Percentiles rank a stretch among this genome's conserved stretches.
Evolutionary conservation across 2,329 filamentous ascomycete species (phyloP).

Genomic region (Hypoxylon sp.): DNA sequence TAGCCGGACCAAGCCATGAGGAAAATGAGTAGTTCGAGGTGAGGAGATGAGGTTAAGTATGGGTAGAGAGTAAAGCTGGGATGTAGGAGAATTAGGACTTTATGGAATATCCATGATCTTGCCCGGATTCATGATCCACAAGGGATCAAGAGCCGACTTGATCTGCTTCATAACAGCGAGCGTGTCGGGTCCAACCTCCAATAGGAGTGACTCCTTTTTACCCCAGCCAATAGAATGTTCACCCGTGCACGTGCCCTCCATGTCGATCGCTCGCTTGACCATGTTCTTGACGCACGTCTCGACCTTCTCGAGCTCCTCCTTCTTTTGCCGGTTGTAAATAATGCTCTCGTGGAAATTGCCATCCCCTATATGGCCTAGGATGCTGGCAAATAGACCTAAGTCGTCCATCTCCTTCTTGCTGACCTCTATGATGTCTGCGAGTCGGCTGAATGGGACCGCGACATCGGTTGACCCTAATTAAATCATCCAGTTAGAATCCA

Average conservation of each 20-base stretch:
- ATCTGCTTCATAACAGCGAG: constrained; percentile 87
- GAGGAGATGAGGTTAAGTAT: background rate
- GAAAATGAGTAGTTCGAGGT: background rate
- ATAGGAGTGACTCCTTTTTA: constrained; percentile 84
- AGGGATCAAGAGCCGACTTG: constrained; percentile 85
- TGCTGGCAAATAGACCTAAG: constrained; percentile 87
- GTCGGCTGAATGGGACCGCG: constrained; percentile 81
- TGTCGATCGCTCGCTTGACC: constrained; percentile 90
- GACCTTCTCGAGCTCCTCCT: constrained; percentile 80
- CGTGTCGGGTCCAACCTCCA: constrained; percentile 85
- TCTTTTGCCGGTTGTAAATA: constrained; percentile 82
- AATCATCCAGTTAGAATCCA: constrained; percentile 5
- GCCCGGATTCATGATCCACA: constrained; percentile 92
- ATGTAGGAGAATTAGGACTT: constrained; percentile 18
- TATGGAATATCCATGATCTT: constrained; percentile 86
- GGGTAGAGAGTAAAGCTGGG: background rate
- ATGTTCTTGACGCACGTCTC: constrained; percentile 89
- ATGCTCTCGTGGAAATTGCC: constrained; percentile 96
- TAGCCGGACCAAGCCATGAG: background rate
- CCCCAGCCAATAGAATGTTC: constrained; percentile 90
- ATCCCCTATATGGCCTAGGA: constrained; percentile 91
- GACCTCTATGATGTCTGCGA: constrained; percentile 83
- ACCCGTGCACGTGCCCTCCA: constrained; percentile 94
- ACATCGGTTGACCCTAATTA: constrained; percentile 81
- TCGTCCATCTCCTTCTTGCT: constrained; percentile 92